Percentiles rank a stretch among this genome's conserved stretches.
Evolutionary conservation across 768 basidiomycete genomes (phyloP).

Genomic region (Tephrocybe sp.): DNA sequence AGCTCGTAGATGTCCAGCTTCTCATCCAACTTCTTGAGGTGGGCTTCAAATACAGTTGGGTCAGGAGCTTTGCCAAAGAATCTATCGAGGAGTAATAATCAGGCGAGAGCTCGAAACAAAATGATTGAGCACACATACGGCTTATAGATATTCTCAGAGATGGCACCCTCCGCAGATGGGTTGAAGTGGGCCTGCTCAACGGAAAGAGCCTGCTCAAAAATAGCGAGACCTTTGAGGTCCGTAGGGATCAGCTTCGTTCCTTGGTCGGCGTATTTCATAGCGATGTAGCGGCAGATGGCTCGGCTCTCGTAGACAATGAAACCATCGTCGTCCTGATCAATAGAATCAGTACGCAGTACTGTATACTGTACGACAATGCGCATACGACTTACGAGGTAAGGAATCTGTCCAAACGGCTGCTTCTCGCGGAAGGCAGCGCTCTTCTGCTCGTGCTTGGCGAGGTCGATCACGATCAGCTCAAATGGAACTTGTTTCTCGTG

Average conservation of each 20-base stretch:
- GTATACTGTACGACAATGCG: neutral
- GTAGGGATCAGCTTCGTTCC: slow-evolving; percentile 45
- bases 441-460: slow-evolving; percentile 14
- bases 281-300: slow-evolving; percentile 52
- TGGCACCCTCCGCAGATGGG: slow-evolving; percentile 28
- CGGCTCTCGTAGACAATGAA: slow-evolving; percentile 54
- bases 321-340: slow-evolving; percentile 24
- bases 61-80: slow-evolving; percentile 7
- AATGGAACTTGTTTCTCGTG: slow-evolving; percentile 19
- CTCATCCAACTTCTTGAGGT: slow-evolving; percentile 22
- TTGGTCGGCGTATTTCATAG: slow-evolving; percentile 43
- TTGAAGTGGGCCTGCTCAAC: slow-evolving; percentile 50
- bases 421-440: slow-evolving; percentile 17
- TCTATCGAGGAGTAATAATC: neutral
- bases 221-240: slow-evolving; percentile 27
- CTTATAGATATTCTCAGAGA: slow-evolving; percentile 46
- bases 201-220: slow-evolving; percentile 40
- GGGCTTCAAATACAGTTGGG: slow-evolving; percentile 20
- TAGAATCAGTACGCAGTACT: neutral
- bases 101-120: neutral
- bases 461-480: slow-evolving; percentile 11
- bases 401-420: too few species aligned
- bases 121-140: slow-evolving; percentile 25
- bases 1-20: slow-evolving; percentile 44
- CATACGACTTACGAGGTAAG: slow-evolving; percentile 14